A percentile compares a stretch with the other conserved stretches of the same genome.
phyloP scores from a whole-genome alignment of 2,329 filamentous ascomycete species.

The Xylariomycetidae sp. region DNA sequence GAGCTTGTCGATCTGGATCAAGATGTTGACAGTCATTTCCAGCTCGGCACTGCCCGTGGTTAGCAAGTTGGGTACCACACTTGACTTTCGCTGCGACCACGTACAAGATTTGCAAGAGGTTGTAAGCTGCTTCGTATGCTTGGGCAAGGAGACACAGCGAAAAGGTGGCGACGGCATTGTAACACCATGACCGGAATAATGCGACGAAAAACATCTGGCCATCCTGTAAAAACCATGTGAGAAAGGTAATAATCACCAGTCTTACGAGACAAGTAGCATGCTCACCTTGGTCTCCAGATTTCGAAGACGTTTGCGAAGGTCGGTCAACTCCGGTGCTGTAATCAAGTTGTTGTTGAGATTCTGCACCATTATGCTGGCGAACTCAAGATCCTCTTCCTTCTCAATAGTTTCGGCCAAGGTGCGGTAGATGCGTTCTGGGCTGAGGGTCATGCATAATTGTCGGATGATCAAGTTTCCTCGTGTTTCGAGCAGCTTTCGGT shows the following conservation, averaged over 20 bases:
- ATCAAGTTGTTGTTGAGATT: constrained; percentile 99
- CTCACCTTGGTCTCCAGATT: constrained; percentile 79
- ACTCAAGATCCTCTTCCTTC: constrained; percentile 96
- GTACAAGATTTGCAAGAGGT: constrained; percentile 90
- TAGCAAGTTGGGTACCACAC: constrained; percentile 5
- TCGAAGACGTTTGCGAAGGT: constrained; percentile 80
- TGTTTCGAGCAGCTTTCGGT: constrained; percentile 83
- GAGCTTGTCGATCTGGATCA: constrained; percentile 98
- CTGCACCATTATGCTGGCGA: constrained; percentile 99
- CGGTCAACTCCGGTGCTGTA: constrained; percentile 87
- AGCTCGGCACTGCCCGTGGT: constrained; percentile 68
- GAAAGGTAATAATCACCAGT: too few species aligned
- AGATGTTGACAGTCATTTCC: constrained; percentile 97
- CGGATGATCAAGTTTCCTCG: constrained; percentile 94
- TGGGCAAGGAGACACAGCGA: constrained; percentile 92
- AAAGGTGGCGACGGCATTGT: constrained; percentile 96
- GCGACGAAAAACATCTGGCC: constrained; percentile 94
- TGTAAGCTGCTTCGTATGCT: constrained; percentile 96
- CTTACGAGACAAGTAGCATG: too few species aligned
- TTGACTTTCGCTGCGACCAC: constrained; percentile 20
- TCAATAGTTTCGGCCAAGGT: constrained; percentile 95
- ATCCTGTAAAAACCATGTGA: constrained; percentile 64
- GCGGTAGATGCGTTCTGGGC: constrained; percentile 90
- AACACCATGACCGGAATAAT: constrained; percentile 94
- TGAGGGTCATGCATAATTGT: constrained; percentile 87